Evolutionary conservation across 129 eudicot genomes (phyloP), one percentile per base, ranked within the genome.

Genomic region (Apium graveolens): DNA sequence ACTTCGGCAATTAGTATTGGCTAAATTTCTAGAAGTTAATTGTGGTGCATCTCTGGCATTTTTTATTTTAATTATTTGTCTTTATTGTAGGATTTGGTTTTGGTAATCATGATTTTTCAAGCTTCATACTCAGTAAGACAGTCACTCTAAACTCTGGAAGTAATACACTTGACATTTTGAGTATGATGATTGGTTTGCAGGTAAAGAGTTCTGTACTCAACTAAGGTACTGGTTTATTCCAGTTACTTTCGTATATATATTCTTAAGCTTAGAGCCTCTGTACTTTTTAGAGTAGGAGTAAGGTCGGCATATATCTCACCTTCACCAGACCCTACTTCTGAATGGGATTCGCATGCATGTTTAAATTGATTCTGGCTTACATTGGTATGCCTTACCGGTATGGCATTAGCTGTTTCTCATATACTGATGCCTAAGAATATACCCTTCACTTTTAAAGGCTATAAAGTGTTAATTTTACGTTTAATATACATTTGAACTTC

Each of bases 161-260:
- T 70, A 91, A 91, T 82, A 87, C 92, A 46, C 5, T 91, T 81
- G 97, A 91, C 62, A 65, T 91, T 16, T 78, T 91, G 86, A 91
- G 97, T 76, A 89, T 91, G 94, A 85, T 89, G 84, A 78, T 91
- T 73, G 94, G 94, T 77, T 81, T 91, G 80, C 97, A 91, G 92
- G 97, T 91, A 80, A 76, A 63, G 77, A 74, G 53, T 12, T 71
- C 76, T 73, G 10, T 39, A 73, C 76, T 41, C 7, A 34, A 21
- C 6, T 57, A 57, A 3, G 32, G 66, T 11, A 57, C 10, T 51
- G 34, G 16, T 60, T n/a, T 26, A n/a, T 60, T 60, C 11, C 29
- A 55, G 29, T 55, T 5, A 3, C 1, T 60, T 57, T 0, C 3
- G n/a, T 24, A 2, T 55, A 9, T 60, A 60, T 60, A 1, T n/a